phyloP scores from a whole-genome alignment of 202 grass and related monocot species.

The Cymbopogon flexuosus region DNA sequence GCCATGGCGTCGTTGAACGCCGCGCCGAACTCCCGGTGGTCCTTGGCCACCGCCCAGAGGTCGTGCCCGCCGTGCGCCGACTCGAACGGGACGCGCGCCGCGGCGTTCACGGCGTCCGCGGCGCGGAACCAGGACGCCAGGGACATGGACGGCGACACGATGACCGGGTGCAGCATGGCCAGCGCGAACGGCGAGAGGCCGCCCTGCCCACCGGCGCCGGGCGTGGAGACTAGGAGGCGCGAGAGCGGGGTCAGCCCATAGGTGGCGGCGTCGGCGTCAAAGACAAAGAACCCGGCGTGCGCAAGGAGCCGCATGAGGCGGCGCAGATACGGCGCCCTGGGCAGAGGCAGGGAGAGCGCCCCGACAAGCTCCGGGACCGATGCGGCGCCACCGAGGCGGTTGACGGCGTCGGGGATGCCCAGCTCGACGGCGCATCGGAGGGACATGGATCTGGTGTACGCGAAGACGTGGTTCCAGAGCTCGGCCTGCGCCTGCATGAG shows the following conservation, averaged over 20 bases:
- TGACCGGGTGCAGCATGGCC: conserved; percentile 39
- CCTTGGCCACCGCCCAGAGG: conserved; percentile 31
- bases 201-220: not conserved
- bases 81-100: conserved; percentile 38
- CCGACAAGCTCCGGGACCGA: conserved; percentile 30
- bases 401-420: conserved; percentile 48
- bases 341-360: conserved; percentile 34
- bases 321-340: conserved; percentile 36
- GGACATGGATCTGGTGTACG: conserved; percentile 51
- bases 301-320: conserved; percentile 58
- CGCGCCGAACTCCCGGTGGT: conserved; percentile 29
- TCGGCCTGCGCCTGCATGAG: conserved; percentile 46
- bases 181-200: conserved; percentile 42
- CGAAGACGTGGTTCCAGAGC: conserved; percentile 54
- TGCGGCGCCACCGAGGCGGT: conserved; percentile 23
- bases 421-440: conserved; percentile 64
- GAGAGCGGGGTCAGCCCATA: conserved; percentile 50
- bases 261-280: not conserved
- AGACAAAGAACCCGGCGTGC: conserved; percentile 48
- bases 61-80: conserved; percentile 35
- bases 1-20: conserved; percentile 62
- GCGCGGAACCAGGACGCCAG: conserved; percentile 45
- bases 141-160: conserved; percentile 31
- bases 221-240: conserved; percentile 38
- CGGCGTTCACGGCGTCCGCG: not conserved